Conservation (phyloP, 2,329 filamentous ascomycete species). For the Herpotrichia juniperi region DNA sequence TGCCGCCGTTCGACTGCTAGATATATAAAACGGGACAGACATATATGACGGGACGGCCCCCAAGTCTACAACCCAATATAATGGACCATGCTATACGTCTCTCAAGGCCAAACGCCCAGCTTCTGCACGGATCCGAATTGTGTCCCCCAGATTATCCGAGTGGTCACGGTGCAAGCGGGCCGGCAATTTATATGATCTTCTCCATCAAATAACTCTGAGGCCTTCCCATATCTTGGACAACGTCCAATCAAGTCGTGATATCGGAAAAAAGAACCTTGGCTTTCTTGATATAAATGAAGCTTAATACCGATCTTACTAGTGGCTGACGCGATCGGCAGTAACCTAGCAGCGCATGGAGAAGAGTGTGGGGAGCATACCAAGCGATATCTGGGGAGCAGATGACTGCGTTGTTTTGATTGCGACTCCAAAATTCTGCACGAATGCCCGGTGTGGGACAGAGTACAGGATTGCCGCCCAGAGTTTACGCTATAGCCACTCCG, state of each 20-base stretch:
- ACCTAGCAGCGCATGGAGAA: constrained; percentile 12
- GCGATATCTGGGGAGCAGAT: constrained; percentile 16
- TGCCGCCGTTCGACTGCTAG: background rate
- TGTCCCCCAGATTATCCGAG: constrained; percentile 7
- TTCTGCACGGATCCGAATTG: constrained; percentile 3
- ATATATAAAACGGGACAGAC: no score
- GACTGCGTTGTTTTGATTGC: constrained; percentile 24
- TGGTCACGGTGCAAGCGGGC: constrained; percentile 16
- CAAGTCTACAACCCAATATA: constrained; percentile 14
- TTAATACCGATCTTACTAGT: constrained; percentile 14
- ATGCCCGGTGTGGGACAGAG: constrained; percentile 22
- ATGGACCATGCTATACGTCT: constrained; percentile 1
- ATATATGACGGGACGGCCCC: constrained; percentile 10
- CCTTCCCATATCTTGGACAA: constrained; percentile 6
- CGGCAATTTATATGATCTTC: constrained; percentile 29
- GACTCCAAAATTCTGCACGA: constrained; percentile 15
- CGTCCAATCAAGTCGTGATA: constrained; percentile 16
- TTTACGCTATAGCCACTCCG: constrained; percentile 14
- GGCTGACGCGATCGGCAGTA: constrained; percentile 18
- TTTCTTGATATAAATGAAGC: constrained; percentile 10
- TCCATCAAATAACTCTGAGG: constrained; percentile 7
- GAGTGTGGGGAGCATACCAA: constrained; percentile 27
- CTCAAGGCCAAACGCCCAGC: constrained; percentile 13
- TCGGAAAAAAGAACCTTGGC: constrained; percentile 14
- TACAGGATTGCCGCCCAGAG: constrained; percentile 16